A percentile compares a stretch with the other conserved stretches of the same genome.
Evolutionary conservation across 1,284 basidiomycete genomes (phyloP).

Genomic region (Moniliophthora roreri): DNA sequence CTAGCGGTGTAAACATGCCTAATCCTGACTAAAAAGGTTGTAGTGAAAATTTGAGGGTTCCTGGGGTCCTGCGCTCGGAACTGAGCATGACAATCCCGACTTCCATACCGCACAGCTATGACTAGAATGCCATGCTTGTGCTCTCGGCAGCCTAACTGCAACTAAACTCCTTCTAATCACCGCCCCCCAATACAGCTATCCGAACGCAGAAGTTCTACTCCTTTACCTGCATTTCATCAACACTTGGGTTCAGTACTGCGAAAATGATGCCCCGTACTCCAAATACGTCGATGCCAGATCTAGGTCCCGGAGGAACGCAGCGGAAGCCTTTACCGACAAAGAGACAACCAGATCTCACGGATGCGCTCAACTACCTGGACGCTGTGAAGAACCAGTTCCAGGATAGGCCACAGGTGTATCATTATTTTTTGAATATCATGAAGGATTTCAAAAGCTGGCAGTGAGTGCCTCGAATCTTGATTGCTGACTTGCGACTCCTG

Average conservation of each 20-base stretch:
- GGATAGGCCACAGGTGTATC: slow-evolving; percentile 94
- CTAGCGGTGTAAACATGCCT: no score
- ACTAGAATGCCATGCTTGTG: no score
- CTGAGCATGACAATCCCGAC: no score
- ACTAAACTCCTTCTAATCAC: no score
- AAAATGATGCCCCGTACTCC: slow-evolving; percentile 29
- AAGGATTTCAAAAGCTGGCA: slow-evolving; percentile 97
- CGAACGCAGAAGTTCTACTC: no score
- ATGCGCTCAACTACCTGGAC: slow-evolving; percentile 96
- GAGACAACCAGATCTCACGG: slow-evolving; percentile 76
- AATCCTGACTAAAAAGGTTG: no score
- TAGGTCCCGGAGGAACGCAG: slow-evolving; percentile 8
- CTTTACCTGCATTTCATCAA: no score
- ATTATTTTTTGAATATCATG: slow-evolving; percentile 98
- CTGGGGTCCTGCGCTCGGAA: no score
- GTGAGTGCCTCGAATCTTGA: slow-evolving; percentile 50
- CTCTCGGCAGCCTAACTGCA: no score
- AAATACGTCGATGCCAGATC: slow-evolving; percentile 34
- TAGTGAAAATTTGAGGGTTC: no score
- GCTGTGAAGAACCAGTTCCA: slow-evolving; percentile 94
- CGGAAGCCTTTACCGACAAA: slow-evolving; percentile 30
- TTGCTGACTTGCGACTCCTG: slow-evolving; percentile 7
- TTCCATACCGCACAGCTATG: no score
- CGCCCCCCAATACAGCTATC: no score
- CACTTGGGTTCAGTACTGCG: slow-evolving; percentile 8